Base-by-base conservation (phyloP, 495 filamentous ascomycete species). In the Bathelium albidoporum region DNA sequence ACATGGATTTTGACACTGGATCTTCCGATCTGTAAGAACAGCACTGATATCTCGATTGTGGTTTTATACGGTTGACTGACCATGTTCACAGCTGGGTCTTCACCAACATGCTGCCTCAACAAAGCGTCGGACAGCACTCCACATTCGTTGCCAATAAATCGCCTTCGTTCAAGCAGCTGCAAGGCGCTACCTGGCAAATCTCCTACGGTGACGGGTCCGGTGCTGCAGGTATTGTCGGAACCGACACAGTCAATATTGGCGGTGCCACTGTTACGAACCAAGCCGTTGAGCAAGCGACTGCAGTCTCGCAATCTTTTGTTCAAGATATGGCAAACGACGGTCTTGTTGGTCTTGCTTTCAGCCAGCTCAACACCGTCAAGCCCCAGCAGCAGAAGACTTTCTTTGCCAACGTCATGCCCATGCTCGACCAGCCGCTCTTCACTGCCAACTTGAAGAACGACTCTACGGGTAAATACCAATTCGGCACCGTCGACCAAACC, bases 1-100 rank as follows among this genome's bases (percentile, higher is more conserved):
- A 85, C 65, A 77, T 95, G 71, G 83, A 91, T 68, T 89, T 95
- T 72, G 90, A 95, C 73, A 89, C 89, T 20, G 90, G 90, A 60
- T 91, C 87, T 4, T 82, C 90, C 18, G 90, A 94, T 72, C 76
- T 95, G 76, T 90, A 84, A 75, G 87, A 82, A n/a, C n/a, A n/a
- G n/a, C n/a, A n/a, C n/a, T n/a, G n/a, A 39, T 78, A 66, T 77
- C 73, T 18, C 26, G 32, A 11, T 2, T 16, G 31, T 20, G 5
- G 14, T 58, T 29, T 24, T 64, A 22, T 16, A 53, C 60, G 20
- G 31, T 20, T 64, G 24, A 45, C 45, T 60, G 10, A 58, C 43
- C 12, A 18, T 36, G 36, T n/a, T 24, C 9, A 36, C 43, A 84
- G 82, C 64, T 95, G 90, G 90, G 83, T 92, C 32, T 87, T 93